Evolutionary conservation across 306 rosid species (phyloP), one percentile per base, ranked within the genome.

Genomic region (Cucumis melo): DNA sequence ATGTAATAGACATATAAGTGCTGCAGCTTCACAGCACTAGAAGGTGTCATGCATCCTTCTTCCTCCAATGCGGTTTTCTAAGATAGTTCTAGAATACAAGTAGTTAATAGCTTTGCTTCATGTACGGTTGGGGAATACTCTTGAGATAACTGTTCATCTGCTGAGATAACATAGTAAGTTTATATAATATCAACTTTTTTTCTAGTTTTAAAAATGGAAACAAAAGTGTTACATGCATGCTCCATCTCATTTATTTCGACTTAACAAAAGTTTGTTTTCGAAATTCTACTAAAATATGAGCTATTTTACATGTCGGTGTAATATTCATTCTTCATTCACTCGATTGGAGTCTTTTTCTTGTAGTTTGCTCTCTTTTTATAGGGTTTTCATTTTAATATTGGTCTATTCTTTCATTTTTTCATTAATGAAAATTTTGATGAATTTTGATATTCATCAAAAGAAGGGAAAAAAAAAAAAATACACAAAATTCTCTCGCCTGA

Each of bases 1-100:
- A 88, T 86, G 92, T 16, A 91, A 89, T 27, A 77, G 48, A 1
- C 44, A 14, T 36, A 17, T 83, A 12, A 67, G 74, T 67, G 17
- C 55, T 41, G 81, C 87, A 3, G 62, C 83, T 74, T 80, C 94
- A 16, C 91, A 87, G 80, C 67, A 88, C 79, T 92, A 66, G 84
- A 73, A 53, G 46, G 38, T 51, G 21, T 41, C 42, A 27, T 2
- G 20, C 39, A 29, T 62, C 68, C 44, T 34, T 17, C 72, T 27
- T 20, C 59, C 17, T 73, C 11, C 76, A 13, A 48, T 48, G 76
- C 48, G 19, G 66, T 23, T 32, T 32, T 61, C 42, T 27, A 29
- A 42, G n/a, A 61, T 11, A 46, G 53, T 6, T 51, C 20, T 6
- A 51, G 20, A 10, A 51, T 51, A 1, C 4, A 17, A 63, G 44